Percentiles rank a stretch among this genome's conserved stretches.
phyloP scores from a whole-genome alignment of 495 filamentous ascomycete genomes.

The Copromyces sp. region DNA sequence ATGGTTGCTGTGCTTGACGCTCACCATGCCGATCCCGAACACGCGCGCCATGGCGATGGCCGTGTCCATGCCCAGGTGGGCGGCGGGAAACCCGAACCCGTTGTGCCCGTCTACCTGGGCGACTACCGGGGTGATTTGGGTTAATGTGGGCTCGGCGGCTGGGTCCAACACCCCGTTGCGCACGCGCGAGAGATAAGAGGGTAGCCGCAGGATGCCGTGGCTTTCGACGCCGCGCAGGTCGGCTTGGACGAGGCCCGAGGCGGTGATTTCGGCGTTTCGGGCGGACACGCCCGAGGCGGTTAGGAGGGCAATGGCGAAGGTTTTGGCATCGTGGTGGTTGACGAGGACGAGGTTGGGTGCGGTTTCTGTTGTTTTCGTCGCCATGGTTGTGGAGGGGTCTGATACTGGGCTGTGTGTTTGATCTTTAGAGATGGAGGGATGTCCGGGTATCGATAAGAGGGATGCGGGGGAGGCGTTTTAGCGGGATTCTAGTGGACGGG shows the following conservation, averaged over 20 bases:
- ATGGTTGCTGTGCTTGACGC: slow-evolving; percentile 66
- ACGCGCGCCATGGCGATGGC: slow-evolving; percentile 55
- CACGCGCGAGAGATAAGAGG: slow-evolving; percentile 62
- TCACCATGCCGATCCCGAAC: slow-evolving; percentile 63
- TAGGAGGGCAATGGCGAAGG: slow-evolving; percentile 33
- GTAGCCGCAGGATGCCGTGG: slow-evolving; percentile 67
- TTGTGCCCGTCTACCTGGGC: slow-evolving; percentile 59
- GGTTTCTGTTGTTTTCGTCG: slow-evolving; percentile 5
- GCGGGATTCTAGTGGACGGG: not conserved
- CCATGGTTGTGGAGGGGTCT: not conserved
- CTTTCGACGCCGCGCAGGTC: slow-evolving; percentile 72
- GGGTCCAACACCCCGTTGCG: slow-evolving; percentile 54
- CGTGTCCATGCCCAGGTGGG: slow-evolving; percentile 48
- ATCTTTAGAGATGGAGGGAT: not conserved
- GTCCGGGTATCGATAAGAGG: not conserved
- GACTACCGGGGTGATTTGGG: slow-evolving; percentile 54
- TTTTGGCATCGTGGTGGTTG: slow-evolving; percentile 9
- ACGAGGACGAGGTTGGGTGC: slow-evolving; percentile 2
- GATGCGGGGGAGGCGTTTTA: not conserved
- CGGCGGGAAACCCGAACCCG: slow-evolving; percentile 63
- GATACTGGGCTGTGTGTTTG: not conserved
- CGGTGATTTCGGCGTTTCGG: slow-evolving; percentile 47
- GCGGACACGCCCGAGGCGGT: slow-evolving; percentile 46
- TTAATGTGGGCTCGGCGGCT: slow-evolving; percentile 43
- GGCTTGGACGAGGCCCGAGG: slow-evolving; percentile 54